Conservation (phyloP, 768 basidiomycete species). For the Lactarius evosmus region DNA sequence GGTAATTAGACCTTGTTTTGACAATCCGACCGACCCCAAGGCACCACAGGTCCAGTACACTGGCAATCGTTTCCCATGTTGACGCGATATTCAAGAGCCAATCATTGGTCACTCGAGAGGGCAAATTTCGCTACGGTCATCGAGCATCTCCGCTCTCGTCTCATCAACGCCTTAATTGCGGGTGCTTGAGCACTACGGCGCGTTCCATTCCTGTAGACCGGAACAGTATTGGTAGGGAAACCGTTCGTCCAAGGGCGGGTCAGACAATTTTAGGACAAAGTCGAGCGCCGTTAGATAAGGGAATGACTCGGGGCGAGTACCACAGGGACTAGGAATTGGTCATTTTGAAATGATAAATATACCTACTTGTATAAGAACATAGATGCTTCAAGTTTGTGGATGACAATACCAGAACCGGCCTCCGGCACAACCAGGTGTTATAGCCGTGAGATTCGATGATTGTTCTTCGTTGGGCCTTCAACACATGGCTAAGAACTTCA, state of each 20-base stretch:
- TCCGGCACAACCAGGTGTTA: too few relatives aligned
- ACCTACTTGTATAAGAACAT: too few relatives aligned
- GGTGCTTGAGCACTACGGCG: slow-evolving; percentile 51
- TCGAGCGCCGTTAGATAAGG: slow-evolving; percentile 51
- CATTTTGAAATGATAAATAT: too few relatives aligned
- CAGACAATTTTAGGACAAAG: slow-evolving; percentile 52
- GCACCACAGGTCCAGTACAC: too few relatives aligned
- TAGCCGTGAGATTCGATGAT: too few relatives aligned
- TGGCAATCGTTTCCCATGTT: neutral
- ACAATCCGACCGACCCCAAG: too few relatives aligned
- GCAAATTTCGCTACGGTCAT: slow-evolving; percentile 37
- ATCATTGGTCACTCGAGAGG: neutral
- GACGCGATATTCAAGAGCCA: neutral
- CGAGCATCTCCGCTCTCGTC: slow-evolving; percentile 55
- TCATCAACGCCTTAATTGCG: slow-evolving; percentile 57
- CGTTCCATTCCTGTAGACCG: slow-evolving; percentile 31
- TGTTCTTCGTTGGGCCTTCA: too few relatives aligned
- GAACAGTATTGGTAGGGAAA: slow-evolving; percentile 27
- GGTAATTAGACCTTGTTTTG: neutral
- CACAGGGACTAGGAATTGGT: neutral
- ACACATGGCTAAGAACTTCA: slow-evolving; percentile 22
- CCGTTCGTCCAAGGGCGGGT: slow-evolving; percentile 48
- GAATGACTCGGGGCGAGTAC: slow-evolving; percentile 39
- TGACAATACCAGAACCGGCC: too few relatives aligned
- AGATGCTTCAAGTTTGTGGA: too few relatives aligned